phyloP scores from a whole-genome alignment of 2,329 filamentous ascomycete genomes.

The Penicillium sp. region DNA sequence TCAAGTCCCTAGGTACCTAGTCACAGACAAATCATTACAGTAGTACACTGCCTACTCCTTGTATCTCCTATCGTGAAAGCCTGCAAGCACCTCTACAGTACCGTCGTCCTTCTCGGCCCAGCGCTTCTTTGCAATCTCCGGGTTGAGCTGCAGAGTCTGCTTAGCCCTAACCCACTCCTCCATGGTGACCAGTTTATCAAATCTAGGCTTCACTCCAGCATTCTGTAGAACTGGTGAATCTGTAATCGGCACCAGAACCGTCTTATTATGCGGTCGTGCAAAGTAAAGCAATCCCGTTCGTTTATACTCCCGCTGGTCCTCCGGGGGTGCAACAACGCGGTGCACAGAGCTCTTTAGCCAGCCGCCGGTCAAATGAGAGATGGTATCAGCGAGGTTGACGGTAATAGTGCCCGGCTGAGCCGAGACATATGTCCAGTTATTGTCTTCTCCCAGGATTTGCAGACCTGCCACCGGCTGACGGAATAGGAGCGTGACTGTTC shows the following conservation, averaged over 20 bases:
- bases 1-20: too few relatives aligned
- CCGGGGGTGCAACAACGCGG: conserved; percentile 46
- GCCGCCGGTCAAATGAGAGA: conserved; percentile 49
- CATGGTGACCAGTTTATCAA: conserved; percentile 43
- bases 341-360: conserved; percentile 51
- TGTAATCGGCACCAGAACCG: conserved; percentile 20
- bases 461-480: conserved; percentile 56
- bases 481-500: conserved; percentile 55
- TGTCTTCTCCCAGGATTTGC: conserved; percentile 51
- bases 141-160: conserved; percentile 37
- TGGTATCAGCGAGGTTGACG: conserved; percentile 49
- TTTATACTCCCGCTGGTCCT: conserved; percentile 45
- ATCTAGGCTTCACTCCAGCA: conserved; percentile 27
- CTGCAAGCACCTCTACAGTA: conserved; percentile 37
- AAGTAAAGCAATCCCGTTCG: conserved; percentile 45
- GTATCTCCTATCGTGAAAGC: conserved; percentile 27
- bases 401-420: conserved; percentile 50
- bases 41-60: conserved; percentile 13
- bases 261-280: conserved; percentile 32
- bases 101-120: conserved; percentile 28
- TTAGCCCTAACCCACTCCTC: conserved; percentile 43
- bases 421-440: conserved; percentile 50
- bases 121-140: conserved; percentile 35
- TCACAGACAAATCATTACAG: too few relatives aligned
- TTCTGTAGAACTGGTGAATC: conserved; percentile 27